Conservation (phyloP, 176 grass and related monocot genomes). For the Oryza punctata region DNA sequence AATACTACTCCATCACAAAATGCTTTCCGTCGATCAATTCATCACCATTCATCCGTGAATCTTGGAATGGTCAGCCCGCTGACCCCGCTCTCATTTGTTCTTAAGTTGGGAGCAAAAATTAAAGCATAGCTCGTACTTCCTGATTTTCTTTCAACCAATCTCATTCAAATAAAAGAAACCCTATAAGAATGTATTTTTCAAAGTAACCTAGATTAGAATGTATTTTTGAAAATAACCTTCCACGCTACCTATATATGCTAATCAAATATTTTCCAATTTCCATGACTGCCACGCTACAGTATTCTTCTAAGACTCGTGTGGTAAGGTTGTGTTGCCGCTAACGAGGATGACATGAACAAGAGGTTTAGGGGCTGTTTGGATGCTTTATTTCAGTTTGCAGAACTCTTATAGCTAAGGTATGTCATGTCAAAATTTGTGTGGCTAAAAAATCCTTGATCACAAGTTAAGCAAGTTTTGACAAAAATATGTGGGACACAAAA, state of each 20-base stretch:
- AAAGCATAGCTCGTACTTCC: not conserved
- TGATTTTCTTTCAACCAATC: no score
- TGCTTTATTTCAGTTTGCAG: no score
- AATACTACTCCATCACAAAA: not conserved
- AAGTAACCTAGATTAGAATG: not conserved
- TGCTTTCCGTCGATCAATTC: not conserved
- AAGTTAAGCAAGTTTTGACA: no score
- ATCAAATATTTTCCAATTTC: no score
- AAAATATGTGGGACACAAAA: no score
- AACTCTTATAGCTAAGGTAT: no score
- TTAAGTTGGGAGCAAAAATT: not conserved
- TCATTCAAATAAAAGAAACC: no score
- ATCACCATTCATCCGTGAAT: not conserved
- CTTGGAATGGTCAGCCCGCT: no score
- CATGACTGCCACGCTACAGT: not conserved
- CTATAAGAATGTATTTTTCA: not conserved
- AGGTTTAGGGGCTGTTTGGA: no score
- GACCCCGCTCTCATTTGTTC: not conserved
- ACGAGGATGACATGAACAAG: not conserved
- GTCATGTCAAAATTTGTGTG: no score
- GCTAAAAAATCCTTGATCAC: no score
- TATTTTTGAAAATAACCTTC: not conserved
- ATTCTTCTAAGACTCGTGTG: not conserved
- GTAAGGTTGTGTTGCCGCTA: not conserved
- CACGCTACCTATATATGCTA: not conserved